phyloP scores from a whole-genome alignment of 352 stramenopile genomes.

The Thalassiosira mediterranea region DNA sequence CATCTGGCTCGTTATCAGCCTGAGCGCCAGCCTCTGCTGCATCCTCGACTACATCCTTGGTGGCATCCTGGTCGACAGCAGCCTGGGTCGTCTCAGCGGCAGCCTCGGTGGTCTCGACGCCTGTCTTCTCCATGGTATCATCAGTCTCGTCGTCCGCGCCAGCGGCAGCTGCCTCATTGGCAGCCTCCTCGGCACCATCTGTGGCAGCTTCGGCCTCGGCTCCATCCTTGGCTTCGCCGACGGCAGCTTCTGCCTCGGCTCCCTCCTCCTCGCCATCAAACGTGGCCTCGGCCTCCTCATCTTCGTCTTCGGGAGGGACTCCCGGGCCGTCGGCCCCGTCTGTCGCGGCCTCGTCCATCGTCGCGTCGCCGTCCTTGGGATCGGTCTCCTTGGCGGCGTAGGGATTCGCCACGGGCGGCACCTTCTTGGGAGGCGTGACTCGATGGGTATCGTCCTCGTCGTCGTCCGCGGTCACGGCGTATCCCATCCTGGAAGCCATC shows the following conservation, averaged over 20 bases:
- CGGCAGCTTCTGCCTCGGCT: not conserved
- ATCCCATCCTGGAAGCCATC: conserved; percentile 8
- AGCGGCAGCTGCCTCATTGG: not conserved
- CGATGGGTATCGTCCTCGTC: conserved; percentile 7
- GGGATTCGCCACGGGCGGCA: conserved; percentile 15
- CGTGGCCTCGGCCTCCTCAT: conserved; percentile 20
- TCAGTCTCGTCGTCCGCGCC: not conserved
- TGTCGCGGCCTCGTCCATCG: no score
- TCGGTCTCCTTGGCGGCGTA: conserved; percentile 7
- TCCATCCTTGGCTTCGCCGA: not conserved
- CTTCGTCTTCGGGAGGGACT: conserved; percentile 19
- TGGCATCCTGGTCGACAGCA: not conserved
- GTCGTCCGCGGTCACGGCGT: conserved; percentile 13
- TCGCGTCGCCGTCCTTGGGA: conserved; percentile 1
- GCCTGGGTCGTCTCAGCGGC: not conserved
- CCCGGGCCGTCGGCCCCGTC: no score
- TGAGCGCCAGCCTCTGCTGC: conserved; percentile 3
- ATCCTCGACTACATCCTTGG: not conserved
- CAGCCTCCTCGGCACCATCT: conserved; percentile 1
- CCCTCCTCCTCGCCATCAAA: not conserved
- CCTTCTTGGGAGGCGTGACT: not conserved
- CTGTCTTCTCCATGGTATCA: not conserved
- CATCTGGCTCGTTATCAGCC: not conserved
- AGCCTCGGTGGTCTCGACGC: not conserved
- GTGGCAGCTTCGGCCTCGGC: no score